A percentile compares a stretch with the other conserved stretches of the same genome.
These are phyloP conservation scores for Globisporangium perplexum DNA, from an alignment of 352 stramenopile genomes.

Conservation along the genomic window DNA sequence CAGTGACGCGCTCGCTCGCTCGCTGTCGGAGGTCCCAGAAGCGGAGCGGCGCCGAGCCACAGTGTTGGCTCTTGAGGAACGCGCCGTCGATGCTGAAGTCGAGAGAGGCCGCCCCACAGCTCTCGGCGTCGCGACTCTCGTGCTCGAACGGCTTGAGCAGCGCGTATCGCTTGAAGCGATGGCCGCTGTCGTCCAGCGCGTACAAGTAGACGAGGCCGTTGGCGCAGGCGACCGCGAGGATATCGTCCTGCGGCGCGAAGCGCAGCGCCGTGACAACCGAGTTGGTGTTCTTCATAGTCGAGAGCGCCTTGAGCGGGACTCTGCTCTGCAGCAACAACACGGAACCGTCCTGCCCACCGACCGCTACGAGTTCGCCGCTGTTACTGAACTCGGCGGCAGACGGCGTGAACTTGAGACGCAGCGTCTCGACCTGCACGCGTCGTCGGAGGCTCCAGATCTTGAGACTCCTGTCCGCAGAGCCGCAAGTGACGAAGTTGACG, in stretches of 20 bases:
- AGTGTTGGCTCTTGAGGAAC: conserved; percentile 57
- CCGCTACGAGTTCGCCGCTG: conserved; percentile 37
- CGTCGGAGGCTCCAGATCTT: conserved; percentile 61
- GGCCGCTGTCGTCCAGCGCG: conserved; percentile 25
- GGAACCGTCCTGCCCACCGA: conserved; percentile 56
- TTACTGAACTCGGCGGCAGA: conserved; percentile 33
- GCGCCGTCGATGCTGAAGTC: conserved; percentile 64
- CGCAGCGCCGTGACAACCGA: conserved; percentile 31
- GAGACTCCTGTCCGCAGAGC: conserved; percentile 25
- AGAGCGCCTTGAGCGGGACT: conserved; percentile 18
- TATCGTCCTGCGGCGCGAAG: conserved; percentile 36
- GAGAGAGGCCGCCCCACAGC: conserved; percentile 23
- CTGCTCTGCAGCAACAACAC: conserved; percentile 28
- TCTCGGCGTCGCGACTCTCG: conserved; percentile 7
- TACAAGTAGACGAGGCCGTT: conserved; percentile 78
- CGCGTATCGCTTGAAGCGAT: conserved; percentile 38
- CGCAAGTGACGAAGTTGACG: conserved; percentile 49
- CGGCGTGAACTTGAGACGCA: conserved; percentile 25
- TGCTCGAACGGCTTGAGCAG: conserved; percentile 43
- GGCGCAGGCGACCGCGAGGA: conserved; percentile 44
- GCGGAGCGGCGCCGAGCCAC: conserved; percentile 12
- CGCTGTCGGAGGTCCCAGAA: conserved; percentile 63
- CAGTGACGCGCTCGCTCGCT: conserved; percentile 44
- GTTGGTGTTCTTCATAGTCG: conserved; percentile 61
- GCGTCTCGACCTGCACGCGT: conserved; percentile 15